These are phyloP conservation scores for Wilcoxina mikolae DNA, from an alignment of 495 filamentous ascomycete genomes.

Conservation along the genomic window DNA sequence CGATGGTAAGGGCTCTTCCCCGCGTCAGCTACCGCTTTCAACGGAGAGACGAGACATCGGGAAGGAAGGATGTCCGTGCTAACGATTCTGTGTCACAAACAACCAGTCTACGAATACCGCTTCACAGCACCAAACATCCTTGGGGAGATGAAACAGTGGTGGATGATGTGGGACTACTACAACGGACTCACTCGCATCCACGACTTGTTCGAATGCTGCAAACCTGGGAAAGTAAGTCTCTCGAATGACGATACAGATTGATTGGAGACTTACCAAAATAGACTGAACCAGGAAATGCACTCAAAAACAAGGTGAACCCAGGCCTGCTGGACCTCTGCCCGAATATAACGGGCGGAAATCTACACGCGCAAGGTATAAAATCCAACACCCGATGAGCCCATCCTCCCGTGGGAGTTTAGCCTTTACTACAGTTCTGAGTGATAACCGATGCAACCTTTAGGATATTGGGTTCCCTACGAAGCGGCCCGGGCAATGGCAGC, in stretches of 20 bases:
- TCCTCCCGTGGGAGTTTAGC: background rate
- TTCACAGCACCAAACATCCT: constrained; percentile 47
- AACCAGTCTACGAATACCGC: constrained; percentile 74
- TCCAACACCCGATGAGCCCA: background rate
- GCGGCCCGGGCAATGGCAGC: constrained; percentile 70
- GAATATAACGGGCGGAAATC: constrained; percentile 85
- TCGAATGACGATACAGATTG: background rate
- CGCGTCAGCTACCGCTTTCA: constrained; percentile 8
- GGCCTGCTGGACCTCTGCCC: constrained; percentile 75
- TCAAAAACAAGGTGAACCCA: constrained; percentile 60
- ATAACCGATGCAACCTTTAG: constrained; percentile 33
- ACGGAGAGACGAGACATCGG: constrained; percentile 2
- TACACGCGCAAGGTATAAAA: constrained; percentile 69
- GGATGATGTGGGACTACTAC: constrained; percentile 93
- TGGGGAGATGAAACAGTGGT: constrained; percentile 50
- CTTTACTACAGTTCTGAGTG: constrained; percentile 9
- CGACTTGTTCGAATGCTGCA: constrained; percentile 80
- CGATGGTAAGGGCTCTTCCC: constrained; percentile 47
- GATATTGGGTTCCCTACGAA: constrained; percentile 91
- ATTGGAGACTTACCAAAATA: constrained; percentile 1
- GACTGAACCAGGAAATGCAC: constrained; percentile 55
- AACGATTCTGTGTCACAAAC: background rate
- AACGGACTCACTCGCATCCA: constrained; percentile 90
- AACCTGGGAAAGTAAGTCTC: constrained; percentile 60
- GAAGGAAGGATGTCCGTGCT: background rate